Evolutionary conservation across 2,329 filamentous ascomycete genomes (phyloP).

Genomic region (Magnaporthales sp.): DNA sequence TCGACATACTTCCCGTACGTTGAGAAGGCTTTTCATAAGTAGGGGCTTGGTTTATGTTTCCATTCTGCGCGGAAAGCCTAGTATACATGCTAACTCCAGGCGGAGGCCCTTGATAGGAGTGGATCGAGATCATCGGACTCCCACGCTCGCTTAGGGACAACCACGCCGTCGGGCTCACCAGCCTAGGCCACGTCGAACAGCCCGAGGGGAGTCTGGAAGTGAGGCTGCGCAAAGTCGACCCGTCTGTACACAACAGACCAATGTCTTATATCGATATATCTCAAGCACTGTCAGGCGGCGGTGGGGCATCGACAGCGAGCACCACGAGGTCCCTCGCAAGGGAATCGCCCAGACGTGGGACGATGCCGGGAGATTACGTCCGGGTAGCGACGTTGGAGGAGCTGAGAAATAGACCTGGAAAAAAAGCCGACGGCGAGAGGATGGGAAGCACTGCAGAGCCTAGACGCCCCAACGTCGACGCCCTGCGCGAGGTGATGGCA

Average conservation of each 20-base stretch:
- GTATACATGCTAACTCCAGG: neutral
- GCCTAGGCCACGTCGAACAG: conserved; percentile 23
- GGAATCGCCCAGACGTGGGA: neutral
- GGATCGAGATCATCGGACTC: conserved; percentile 32
- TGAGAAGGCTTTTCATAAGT: neutral
- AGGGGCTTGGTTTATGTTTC: neutral
- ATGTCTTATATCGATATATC: neutral
- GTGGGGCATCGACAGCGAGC: neutral
- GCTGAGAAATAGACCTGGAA: neutral
- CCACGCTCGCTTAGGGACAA: conserved; percentile 30
- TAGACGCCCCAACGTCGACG: neutral
- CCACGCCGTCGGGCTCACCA: conserved; percentile 28
- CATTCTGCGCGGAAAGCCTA: neutral
- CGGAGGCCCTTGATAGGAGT: conserved; percentile 17
- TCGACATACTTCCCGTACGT: conserved; percentile 36
- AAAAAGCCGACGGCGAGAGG: neutral
- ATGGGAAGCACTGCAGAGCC: neutral
- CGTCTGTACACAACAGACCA: neutral
- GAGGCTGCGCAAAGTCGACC: neutral
- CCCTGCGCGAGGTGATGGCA: neutral
- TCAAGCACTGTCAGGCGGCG: neutral
- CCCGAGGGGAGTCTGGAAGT: conserved; percentile 8
- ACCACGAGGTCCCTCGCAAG: neutral
- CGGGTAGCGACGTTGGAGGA: neutral
- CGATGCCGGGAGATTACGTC: neutral